Conservation (phyloP, 176 grass and related monocot genomes). For the Aegilops bicornis region DNA sequence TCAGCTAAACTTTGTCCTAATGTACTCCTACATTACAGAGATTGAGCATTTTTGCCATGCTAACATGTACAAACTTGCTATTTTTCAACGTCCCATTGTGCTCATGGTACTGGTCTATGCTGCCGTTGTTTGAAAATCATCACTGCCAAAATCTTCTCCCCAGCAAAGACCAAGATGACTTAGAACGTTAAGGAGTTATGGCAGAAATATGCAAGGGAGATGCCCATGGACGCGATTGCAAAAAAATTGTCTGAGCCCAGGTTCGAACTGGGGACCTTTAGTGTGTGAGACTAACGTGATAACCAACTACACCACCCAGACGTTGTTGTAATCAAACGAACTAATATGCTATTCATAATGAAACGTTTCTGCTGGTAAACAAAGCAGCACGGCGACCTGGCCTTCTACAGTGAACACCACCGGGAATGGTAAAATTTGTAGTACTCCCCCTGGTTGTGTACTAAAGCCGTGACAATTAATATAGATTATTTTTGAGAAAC, state of each 20-base stretch:
- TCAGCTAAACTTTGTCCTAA: background rate
- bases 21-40: background rate
- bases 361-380: background rate
- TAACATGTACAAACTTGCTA: background rate
- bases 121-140: background rate
- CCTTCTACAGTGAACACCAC: background rate
- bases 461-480: too few relatives aligned
- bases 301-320: slow-evolving; percentile 88
- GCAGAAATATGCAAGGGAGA: background rate
- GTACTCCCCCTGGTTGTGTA: too few relatives aligned
- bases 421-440: too few relatives aligned
- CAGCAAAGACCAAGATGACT: background rate
- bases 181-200: background rate
- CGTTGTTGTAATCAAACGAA: fast-evolving
- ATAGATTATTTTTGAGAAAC: too few relatives aligned
- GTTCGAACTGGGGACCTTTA: slow-evolving; percentile 89
- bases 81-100: background rate
- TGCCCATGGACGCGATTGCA: too few relatives aligned
- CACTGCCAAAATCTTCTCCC: background rate
- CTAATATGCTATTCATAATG: fast-evolving
- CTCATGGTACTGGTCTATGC: background rate
- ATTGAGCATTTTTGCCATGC: background rate
- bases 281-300: slow-evolving; percentile 95
- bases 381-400: too few relatives aligned
- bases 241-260: slow-evolving; percentile 47